These are phyloP conservation scores for Phyllosticta citrichinensis DNA, from an alignment of 2,329 filamentous ascomycete species.

Conservation along the genomic window DNA sequence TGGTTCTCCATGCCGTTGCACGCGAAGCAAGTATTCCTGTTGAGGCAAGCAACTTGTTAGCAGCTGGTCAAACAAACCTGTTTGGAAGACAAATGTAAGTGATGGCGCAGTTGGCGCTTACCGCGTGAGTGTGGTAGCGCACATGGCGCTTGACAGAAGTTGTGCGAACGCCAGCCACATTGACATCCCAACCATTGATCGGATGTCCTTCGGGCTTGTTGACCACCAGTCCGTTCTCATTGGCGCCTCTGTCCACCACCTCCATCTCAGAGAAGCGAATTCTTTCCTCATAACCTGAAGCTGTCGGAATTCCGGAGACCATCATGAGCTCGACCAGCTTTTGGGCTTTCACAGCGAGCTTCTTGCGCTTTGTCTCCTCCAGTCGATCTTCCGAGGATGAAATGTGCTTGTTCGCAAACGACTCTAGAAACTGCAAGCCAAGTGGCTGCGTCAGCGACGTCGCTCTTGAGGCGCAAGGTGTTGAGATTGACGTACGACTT, in stretches of 20 bases:
- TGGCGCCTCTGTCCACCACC: conserved; percentile 85
- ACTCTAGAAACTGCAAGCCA: conserved; percentile 70
- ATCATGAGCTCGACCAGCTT: conserved; percentile 99
- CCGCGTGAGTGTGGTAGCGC: conserved; percentile 82
- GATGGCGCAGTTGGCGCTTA: conserved; percentile 33
- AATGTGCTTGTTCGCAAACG: conserved; percentile 93
- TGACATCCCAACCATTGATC: conserved; percentile 95
- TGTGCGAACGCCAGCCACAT: conserved; percentile 80
- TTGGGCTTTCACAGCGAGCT: conserved; percentile 83
- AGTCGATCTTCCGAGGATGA: conserved; percentile 92
- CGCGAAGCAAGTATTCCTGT: conserved; percentile 79
- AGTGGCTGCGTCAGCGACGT: neutral
- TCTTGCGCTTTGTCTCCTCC: conserved; percentile 90
- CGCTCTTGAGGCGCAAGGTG: conserved; percentile 2
- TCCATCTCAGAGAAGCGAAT: conserved; percentile 96
- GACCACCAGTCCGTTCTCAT: conserved; percentile 78
- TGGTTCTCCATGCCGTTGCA: conserved; percentile 64
- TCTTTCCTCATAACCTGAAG: conserved; percentile 93
- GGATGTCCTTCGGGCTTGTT: conserved; percentile 85
- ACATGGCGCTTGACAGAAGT: conserved; percentile 76
- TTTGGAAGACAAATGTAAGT: conserved; percentile 12
- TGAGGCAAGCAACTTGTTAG: neutral
- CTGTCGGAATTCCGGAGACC: conserved; percentile 92
- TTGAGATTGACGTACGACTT: conserved; percentile 56
- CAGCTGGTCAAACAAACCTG: neutral